Conservation (phyloP, 2,329 filamentous ascomycete genomes). For the Monosporascus ibericus region DNA sequence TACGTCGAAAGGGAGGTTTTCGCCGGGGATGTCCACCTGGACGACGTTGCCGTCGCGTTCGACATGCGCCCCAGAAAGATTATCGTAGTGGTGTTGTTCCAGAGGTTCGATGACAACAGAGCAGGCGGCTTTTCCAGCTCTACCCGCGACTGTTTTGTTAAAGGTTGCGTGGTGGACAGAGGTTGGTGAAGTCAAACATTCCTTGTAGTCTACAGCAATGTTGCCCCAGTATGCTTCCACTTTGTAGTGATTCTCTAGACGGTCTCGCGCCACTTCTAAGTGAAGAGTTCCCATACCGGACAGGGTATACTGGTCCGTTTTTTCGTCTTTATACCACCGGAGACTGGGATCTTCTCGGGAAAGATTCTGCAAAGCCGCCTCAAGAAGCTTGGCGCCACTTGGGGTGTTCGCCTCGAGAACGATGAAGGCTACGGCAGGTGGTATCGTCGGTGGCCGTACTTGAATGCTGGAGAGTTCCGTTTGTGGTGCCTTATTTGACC, state of each 20-base stretch:
- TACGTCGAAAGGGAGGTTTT: slow-evolving; percentile 37
- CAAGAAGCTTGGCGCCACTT: slow-evolving; percentile 72
- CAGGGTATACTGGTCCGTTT: slow-evolving; percentile 87
- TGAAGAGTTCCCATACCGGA: slow-evolving; percentile 97
- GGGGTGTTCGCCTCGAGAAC: slow-evolving; percentile 77
- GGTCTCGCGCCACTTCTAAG: slow-evolving; percentile 84
- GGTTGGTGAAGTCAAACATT: slow-evolving; percentile 61
- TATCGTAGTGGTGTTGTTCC: slow-evolving; percentile 31
- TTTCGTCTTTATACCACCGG: slow-evolving; percentile 75
- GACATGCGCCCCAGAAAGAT: slow-evolving; percentile 35
- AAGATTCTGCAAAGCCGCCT: slow-evolving; percentile 68
- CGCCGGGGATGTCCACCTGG: slow-evolving; percentile 43
- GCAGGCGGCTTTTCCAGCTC: slow-evolving; percentile 71
- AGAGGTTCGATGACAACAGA: slow-evolving; percentile 61
- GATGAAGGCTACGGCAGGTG: slow-evolving; percentile 94
- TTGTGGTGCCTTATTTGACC: slow-evolving; percentile 55
- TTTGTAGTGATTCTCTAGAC: slow-evolving; percentile 84
- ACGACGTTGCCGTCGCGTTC: slow-evolving; percentile 66
- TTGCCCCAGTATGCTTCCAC: slow-evolving; percentile 79
- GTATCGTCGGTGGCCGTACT: slow-evolving; percentile 80
- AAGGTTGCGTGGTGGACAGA: slow-evolving; percentile 56
- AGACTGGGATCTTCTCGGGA: slow-evolving; percentile 90
- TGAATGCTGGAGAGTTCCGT: slow-evolving; percentile 68
- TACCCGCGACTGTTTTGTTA: slow-evolving; percentile 75
- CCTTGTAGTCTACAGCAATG: slow-evolving; percentile 93